Base-by-base conservation (phyloP, 495 filamentous ascomycete genomes). In the Xylaria telfairii region DNA sequence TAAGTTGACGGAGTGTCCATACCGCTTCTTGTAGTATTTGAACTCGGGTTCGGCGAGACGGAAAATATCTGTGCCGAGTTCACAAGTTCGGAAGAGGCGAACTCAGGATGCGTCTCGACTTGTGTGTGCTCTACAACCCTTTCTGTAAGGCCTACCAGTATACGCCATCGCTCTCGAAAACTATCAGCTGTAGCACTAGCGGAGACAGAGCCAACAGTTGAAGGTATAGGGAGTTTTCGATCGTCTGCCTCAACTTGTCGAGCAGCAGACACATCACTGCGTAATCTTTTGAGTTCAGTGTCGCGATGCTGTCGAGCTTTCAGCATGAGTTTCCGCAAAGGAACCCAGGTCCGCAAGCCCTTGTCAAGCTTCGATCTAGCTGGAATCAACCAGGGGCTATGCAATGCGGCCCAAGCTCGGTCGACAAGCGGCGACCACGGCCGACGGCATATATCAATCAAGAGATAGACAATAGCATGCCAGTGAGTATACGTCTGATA, bases 401-500 rank as follows among this genome's bases (percentile, higher is more conserved):
- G 84, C 12, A 89, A 80, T 7, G 83, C 83, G 9, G 81, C 74
- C 88, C 88, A 90, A 10, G 86, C 87, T 49, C 84, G 79, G 62
- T 90, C 87, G 30, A 87, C 80, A 8, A 83, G 72, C 2, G 86
- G 76, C 0, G 84, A 85, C 79, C 82, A 85, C 0, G 84, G 81
- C 9, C 86, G 82, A 34, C 81, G 81, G n/a, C 79, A 81, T 12
- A 84, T 81, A 26, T 89, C 86, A 60, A 87, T 79, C 10, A 88
- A 75, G 24, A 89, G 80, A 69, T 74, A 76, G 3, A 77, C 85
- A 59, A 89, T 80, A 51, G 88, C 82, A 75, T 90, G 83, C 89
- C 89, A 91, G 62, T 90, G 88, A 0, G 86, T 86, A 69, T 86
- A 88, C 0, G 87, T 88, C 61, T 87, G 83, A 73, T 81, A 89